These are phyloP conservation scores for Neurospora sp. DNA, from an alignment of 2,329 filamentous ascomycete species.

Conservation along the genomic window DNA sequence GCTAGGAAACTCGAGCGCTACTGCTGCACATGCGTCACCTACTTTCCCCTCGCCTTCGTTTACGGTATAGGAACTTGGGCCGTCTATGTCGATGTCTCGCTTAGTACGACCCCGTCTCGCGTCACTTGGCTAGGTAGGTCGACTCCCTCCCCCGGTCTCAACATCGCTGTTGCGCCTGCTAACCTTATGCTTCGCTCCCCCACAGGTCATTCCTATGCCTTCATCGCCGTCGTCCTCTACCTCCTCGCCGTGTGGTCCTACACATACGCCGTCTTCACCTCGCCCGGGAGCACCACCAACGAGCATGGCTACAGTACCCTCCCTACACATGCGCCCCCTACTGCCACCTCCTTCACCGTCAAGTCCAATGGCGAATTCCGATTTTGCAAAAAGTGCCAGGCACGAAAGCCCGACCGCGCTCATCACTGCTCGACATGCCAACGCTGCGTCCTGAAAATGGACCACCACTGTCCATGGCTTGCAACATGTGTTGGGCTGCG, in stretches of 20 bases:
- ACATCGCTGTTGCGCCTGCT: neutral
- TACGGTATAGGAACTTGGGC: slow-evolving; percentile 91
- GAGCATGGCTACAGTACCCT: slow-evolving; percentile 67
- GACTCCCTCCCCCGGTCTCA: slow-evolving; percentile 3
- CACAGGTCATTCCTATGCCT: slow-evolving; percentile 44
- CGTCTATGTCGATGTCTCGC: slow-evolving; percentile 71
- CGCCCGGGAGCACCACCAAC: slow-evolving; percentile 63
- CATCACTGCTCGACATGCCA: slow-evolving; percentile 96
- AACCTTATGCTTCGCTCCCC: slow-evolving; percentile 9
- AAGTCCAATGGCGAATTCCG: slow-evolving; percentile 80
- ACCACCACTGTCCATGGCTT: slow-evolving; percentile 97
- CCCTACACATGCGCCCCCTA: slow-evolving; percentile 58
- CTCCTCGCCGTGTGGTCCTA: slow-evolving; percentile 78
- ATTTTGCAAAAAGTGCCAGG: slow-evolving; percentile 97
- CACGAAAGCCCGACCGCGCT: slow-evolving; percentile 85
- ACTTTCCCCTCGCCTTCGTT: slow-evolving; percentile 82
- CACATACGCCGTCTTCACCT: slow-evolving; percentile 85
- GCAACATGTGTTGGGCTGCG: slow-evolving; percentile 87
- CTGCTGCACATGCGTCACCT: slow-evolving; percentile 70
- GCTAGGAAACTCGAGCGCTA: slow-evolving; percentile 66
- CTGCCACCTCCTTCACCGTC: slow-evolving; percentile 73
- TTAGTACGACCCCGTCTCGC: slow-evolving; percentile 49
- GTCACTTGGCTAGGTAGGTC: slow-evolving; percentile 47
- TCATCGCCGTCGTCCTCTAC: slow-evolving; percentile 62
- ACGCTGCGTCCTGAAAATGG: slow-evolving; percentile 96